Percentiles rank a stretch among this genome's conserved stretches.
Conservation (phyloP, 129 eudicot genomes). For the Daucus carota region DNA sequence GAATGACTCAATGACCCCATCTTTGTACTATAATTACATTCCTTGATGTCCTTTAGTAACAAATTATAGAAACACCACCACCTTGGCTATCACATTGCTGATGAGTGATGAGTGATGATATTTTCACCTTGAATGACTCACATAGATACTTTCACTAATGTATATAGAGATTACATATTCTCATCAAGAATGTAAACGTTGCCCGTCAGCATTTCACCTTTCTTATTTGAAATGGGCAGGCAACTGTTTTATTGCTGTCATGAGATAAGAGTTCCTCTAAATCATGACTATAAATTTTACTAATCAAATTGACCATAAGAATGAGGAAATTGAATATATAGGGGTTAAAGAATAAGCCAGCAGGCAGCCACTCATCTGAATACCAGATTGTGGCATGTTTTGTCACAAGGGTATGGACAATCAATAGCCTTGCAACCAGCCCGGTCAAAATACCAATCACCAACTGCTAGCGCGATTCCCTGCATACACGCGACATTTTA, state of each 20-base stretch:
- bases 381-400: slow-evolving; percentile 55
- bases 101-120: not conserved
- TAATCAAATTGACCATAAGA: not conserved
- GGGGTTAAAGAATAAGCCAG: not conserved
- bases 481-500: slow-evolving; percentile 16
- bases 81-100: not conserved
- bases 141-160: not conserved
- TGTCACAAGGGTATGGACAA: slow-evolving; percentile 59
- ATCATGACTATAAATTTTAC: not conserved
- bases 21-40: not conserved
- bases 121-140: not conserved
- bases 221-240: not conserved
- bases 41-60: not conserved
- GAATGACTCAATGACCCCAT: too few species aligned
- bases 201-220: not conserved
- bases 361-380: slow-evolving; percentile 16
- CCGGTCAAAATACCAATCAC: slow-evolving; percentile 58
- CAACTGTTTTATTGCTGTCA: slow-evolving; percentile 7
- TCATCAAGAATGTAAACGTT: slow-evolving; percentile 1
- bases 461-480: slow-evolving; percentile 53
- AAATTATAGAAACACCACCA: not conserved
- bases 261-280: slow-evolving; percentile 1
- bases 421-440: slow-evolving; percentile 31
- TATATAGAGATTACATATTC: slow-evolving; percentile 1
- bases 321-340: not conserved